Evolutionary conservation across 1,284 basidiomycete species (phyloP), one percentile per base, ranked within the genome.

Genomic region (Pseudozyma pruni): DNA sequence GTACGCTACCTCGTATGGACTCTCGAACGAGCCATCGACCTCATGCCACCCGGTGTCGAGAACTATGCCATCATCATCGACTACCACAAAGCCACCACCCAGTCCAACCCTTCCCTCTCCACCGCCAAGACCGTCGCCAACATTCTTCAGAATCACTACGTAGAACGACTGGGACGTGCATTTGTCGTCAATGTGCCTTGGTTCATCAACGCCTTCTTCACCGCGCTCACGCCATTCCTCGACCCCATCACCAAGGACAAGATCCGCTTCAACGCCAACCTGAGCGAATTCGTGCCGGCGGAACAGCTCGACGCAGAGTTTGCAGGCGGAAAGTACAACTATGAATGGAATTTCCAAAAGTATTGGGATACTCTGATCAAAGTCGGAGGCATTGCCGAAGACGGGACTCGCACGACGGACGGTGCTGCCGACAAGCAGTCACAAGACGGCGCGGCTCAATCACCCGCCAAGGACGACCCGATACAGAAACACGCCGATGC

Each of bases 201-300:
- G 64, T 69, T 80, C 45, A 61, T 79, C 60, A 69, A 69, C 33
- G 71, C 79, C 35, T 80, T 80, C 85, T 94, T 93, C 84, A 90
- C 90, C 67, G 91, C 90, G 34, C 90, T 96, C 70, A 85, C 88
- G 8, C 92, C 93, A 0, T 93, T 95, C 85, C 83, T 96, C 59
- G 93, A 95, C 81, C 93, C 93, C 6, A 87, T 93, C 39, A 95
- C 93, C 0, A 87, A 91, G 51, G 91, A 93, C 75, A 95, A 95
- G 87, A 90, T 91, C 53, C 38, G 86, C 29, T 94, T 95, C 83
- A 94, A 95, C 80, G 54, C 67, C 3, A 53, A 75, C 20, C 85
- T 94, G 11, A 83, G 86, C 20, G 90, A 91, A 55, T 88, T 93
- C 37, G 87, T 94, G 22, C 89, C 90, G 2, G 83, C 83, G 6